A percentile compares a stretch with the other conserved stretches of the same genome.
Evolutionary conservation across 1,284 basidiomycete genomes (phyloP).

Genomic region (Erythrobasidium hasegawianum): DNA sequence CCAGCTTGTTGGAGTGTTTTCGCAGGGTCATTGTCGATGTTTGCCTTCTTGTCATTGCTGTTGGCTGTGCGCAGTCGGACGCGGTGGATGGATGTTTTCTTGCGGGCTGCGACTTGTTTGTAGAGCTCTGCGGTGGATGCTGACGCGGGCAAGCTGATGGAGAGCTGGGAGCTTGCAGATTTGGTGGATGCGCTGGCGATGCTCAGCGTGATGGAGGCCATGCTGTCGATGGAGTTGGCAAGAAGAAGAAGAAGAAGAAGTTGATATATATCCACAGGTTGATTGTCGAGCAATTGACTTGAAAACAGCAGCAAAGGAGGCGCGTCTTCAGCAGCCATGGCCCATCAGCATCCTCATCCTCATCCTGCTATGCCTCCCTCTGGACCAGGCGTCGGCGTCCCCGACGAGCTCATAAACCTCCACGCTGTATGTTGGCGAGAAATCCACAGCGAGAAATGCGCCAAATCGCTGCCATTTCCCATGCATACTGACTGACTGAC

Average conservation of each 20-base stretch:
- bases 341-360: constrained; percentile 38
- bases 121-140: constrained; percentile 14
- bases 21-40: constrained; percentile 60
- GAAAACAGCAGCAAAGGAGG: too few species aligned
- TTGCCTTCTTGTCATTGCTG: constrained; percentile 58
- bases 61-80: constrained; percentile 68
- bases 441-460: background rate
- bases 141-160: constrained; percentile 3
- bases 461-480: background rate
- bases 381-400: constrained; percentile 40
- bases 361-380: constrained; percentile 35
- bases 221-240: constrained; percentile 5
- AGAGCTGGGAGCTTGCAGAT: constrained; percentile 8
- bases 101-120: constrained; percentile 16
- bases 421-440: constrained; percentile 12
- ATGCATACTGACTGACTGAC: background rate
- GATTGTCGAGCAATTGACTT: too few species aligned
- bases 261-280: too few species aligned
- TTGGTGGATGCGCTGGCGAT: too few species aligned
- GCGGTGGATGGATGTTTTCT: constrained; percentile 46
- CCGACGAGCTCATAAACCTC: constrained; percentile 27
- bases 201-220: constrained; percentile 1
- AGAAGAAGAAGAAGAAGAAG: too few species aligned
- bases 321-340: background rate
- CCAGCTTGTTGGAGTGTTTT: constrained; percentile 56